Evolutionary conservation across 83 land plant genomes (phyloP).

Genomic region (Picea abies): DNA sequence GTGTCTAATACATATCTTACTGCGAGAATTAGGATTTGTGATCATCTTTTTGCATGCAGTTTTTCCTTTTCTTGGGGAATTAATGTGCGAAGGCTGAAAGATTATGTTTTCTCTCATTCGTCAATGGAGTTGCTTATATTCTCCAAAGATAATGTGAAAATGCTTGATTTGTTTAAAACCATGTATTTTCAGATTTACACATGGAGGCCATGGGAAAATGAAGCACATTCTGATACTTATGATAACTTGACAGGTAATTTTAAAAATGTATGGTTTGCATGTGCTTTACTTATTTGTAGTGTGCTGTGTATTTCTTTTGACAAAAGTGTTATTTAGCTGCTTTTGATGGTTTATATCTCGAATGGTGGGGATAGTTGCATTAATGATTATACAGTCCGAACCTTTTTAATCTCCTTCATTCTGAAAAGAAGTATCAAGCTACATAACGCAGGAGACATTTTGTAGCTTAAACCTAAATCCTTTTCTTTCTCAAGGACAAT

Average conservation of each 20-base stretch:
- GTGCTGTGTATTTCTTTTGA: not conserved
- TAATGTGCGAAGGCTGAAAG: not conserved
- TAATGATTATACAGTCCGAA: too few relatives aligned
- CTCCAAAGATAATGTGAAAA: not conserved
- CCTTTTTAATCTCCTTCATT: too few relatives aligned
- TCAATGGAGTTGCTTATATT: not conserved
- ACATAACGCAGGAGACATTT: not conserved
- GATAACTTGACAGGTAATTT: slow-evolving; percentile 45
- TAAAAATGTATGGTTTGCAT: slow-evolving; percentile 3
- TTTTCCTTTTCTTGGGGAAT: not conserved
- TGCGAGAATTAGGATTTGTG: not conserved
- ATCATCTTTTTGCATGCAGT: not conserved
- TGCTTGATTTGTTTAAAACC: not conserved
- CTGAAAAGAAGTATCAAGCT: not conserved
- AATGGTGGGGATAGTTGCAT: not conserved
- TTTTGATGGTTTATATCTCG: not conserved
- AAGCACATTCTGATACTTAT: slow-evolving; percentile 59
- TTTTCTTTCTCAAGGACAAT: not conserved
- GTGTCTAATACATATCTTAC: not conserved
- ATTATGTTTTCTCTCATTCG: not conserved
- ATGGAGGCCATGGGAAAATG: slow-evolving; percentile 87
- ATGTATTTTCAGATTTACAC: slow-evolving; percentile 59
- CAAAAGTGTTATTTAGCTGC: not conserved
- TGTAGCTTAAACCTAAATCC: not conserved
- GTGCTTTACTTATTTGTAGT: not conserved